phyloP scores from a whole-genome alignment of 257 asterid genomes.

The Capsicum rhomboideum region DNA sequence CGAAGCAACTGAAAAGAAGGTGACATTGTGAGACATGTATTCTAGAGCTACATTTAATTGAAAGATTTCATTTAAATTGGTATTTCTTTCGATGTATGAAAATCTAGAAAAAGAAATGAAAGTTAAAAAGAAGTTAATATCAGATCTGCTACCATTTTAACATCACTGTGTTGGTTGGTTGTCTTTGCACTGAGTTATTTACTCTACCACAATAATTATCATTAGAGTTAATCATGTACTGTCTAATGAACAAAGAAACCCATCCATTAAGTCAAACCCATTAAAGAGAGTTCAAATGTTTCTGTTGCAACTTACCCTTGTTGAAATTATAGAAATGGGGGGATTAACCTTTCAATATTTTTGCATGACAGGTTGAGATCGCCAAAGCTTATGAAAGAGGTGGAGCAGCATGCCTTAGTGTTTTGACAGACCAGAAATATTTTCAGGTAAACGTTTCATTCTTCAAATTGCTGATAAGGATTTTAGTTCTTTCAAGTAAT shows the following conservation, averaged over 20 bases:
- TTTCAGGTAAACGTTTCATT: conserved; percentile 51
- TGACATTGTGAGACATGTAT: background rate
- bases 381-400: conserved; percentile 95
- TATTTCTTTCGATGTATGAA: background rate
- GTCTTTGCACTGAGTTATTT: background rate
- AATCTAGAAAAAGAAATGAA: background rate
- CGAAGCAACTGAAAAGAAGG: background rate
- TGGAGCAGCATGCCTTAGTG: conserved; percentile 95
- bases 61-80: background rate
- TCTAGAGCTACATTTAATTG: background rate
- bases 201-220: background rate
- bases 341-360: conserved; percentile 6
- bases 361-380: conserved; percentile 56
- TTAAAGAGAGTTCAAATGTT: background rate
- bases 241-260: background rate
- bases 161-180: background rate
- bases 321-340: background rate
- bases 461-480: background rate
- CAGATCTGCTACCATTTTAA: background rate
- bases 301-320: background rate
- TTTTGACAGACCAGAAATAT: conserved; percentile 71
- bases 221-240: background rate
- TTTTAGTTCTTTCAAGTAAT: background rate
- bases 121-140: background rate
- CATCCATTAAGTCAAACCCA: background rate